Base-by-base conservation (phyloP, 345 rosid genomes). In the Populus deltoides region DNA sequence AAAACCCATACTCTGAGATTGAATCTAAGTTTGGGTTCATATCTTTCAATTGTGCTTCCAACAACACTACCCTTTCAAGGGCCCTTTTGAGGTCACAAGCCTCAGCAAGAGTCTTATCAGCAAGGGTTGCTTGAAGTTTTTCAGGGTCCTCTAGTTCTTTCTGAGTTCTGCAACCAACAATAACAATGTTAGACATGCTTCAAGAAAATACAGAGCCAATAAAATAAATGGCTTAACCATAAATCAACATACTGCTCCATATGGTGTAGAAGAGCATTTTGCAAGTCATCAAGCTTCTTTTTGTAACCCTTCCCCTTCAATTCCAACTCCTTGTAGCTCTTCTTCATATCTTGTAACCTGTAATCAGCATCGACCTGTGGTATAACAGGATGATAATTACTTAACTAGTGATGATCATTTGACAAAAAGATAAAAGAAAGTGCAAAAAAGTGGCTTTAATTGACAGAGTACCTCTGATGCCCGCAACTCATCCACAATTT, bases 11-110 rank as follows among this genome's bases (percentile, higher is more conserved):
- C 99, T 93, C 97, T 43, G 99, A 81, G 13, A 96, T 92, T 70
- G 98, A 96, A 85, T 96, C 98, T 63, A 96, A 97, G 85, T 96
- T 96, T 73, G 99, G 99, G 81, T 88, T 92, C 92, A 96, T 80
- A 85, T 96, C 98, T 84, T 92, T 96, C 76, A 96, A 81, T 74
- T 96, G 97, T 67, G 95, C 93, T 82, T 96, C 98, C 77, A 96
- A 78, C 84, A 93, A 76, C 49, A 90, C 82, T 65, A 88, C 91
- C 90, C 83, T 90, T 88, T 93, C 99, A 57, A 93, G 93, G 73
- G 91, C 90, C 86, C 80, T 88, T 86, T 86, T 86, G 68, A 96
- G 86, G 75, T 87, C 91, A 84, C 90, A 91, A 22, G 86, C 86
- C 77, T 92, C 83, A 2, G 81, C 81, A 65, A 91, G 85, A 79